These are phyloP conservation scores for Marasmius fiardii DNA, from an alignment of 1,284 basidiomycete species.

Conservation along the genomic window DNA sequence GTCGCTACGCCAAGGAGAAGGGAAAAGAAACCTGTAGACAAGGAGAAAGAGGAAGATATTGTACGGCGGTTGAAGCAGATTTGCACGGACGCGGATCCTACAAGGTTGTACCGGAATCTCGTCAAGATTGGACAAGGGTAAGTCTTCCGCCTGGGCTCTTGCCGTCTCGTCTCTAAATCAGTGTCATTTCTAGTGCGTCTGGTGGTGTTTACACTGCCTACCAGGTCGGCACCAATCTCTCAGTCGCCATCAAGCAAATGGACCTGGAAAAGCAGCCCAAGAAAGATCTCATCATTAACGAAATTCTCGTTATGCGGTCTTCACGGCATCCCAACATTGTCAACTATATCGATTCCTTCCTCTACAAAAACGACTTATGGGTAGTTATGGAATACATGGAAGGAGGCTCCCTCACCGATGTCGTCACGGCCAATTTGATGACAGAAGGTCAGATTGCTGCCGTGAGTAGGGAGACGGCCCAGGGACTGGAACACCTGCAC, in stretches of 20 bases:
- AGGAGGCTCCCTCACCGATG: conserved; percentile 89
- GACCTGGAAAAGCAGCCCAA: conserved; percentile 99
- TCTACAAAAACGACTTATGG: conserved; percentile 98
- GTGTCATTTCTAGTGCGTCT: conserved; percentile 65
- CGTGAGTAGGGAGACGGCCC: conserved; percentile 85
- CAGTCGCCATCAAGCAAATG: conserved; percentile 99
- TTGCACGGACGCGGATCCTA: conserved; percentile 97
- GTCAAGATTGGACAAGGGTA: conserved; percentile 98
- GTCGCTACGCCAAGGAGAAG: conserved; percentile 78
- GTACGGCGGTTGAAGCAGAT: conserved; percentile 90
- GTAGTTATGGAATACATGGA: conserved; percentile 99
- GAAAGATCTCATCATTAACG: conserved; percentile 99
- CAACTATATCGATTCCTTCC: conserved; percentile 98
- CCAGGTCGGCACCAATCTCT: conserved; percentile 89
- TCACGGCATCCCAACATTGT: conserved; percentile 97
- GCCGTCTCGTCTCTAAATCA: conserved; percentile 8
- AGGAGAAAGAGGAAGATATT: conserved; percentile 86
- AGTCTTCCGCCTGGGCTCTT: conserved; percentile 25
- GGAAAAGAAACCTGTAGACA: conserved; percentile 82
- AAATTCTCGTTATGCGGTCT: conserved; percentile 98
- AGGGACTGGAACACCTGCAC: conserved; percentile 91
- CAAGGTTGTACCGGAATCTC: conserved; percentile 86
- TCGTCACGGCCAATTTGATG: conserved; percentile 97
- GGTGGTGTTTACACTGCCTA: conserved; percentile 99
- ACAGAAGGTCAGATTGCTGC: conserved; percentile 94